Percentiles rank a stretch among this genome's conserved stretches.
Conservation (phyloP, 2,329 filamentous ascomycete species). For the Beauveria sp. region DNA sequence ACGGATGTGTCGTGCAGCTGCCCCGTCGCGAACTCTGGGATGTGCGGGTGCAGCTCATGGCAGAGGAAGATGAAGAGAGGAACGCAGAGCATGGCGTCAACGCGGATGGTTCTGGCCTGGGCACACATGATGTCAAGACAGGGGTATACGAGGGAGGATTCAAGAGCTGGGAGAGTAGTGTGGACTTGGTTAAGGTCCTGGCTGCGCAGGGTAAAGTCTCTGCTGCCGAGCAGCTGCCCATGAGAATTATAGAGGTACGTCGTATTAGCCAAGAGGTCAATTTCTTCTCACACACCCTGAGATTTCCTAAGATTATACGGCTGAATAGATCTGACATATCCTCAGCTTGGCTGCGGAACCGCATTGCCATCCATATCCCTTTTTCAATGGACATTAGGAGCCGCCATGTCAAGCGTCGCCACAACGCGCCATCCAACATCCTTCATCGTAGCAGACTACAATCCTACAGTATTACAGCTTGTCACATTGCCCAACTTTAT, state of each 20-base stretch:
- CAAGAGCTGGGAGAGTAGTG: conserved; percentile 83
- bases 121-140: conserved; percentile 66
- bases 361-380: conserved; percentile 65
- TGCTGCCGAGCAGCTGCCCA: conserved; percentile 24
- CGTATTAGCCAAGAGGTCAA: not conserved
- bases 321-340: not conserved
- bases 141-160: conserved; percentile 82
- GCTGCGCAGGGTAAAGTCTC: conserved; percentile 32
- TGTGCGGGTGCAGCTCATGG: conserved; percentile 73
- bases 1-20: conserved; percentile 44
- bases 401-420: not conserved
- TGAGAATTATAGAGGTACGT: conserved; percentile 48
- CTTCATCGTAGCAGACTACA: conserved; percentile 71
- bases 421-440: conserved; percentile 31
- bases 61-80: conserved; percentile 48
- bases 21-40: conserved; percentile 76
- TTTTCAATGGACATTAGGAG: conserved; percentile 49
- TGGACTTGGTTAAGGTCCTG: conserved; percentile 68
- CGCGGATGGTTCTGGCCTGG: conserved; percentile 42
- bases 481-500: conserved; percentile 75
- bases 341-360: conserved; percentile 69
- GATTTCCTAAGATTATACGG: not conserved
- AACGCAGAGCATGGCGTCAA: conserved; percentile 26
- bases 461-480: conserved; percentile 66
- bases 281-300: not conserved